Conservation (phyloP, 495 filamentous ascomycete species). For the Diplogelasinospora grovesii region DNA sequence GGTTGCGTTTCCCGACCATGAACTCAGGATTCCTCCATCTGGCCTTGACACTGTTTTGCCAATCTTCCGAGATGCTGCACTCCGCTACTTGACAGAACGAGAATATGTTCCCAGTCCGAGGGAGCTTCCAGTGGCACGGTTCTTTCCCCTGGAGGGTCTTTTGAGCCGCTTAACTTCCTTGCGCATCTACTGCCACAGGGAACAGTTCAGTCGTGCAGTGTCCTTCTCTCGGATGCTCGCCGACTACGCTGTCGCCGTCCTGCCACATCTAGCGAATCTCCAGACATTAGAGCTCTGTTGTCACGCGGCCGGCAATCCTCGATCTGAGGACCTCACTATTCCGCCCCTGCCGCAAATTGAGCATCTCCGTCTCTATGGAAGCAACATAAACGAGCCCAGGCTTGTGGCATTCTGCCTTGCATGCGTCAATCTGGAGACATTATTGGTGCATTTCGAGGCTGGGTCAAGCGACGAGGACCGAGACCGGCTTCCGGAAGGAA, state of each 20-base stretch:
- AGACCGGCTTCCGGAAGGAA: slow-evolving; percentile 23
- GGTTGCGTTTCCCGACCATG: slow-evolving; percentile 24
- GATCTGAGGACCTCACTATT: slow-evolving; percentile 6
- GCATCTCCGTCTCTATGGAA: slow-evolving; percentile 27
- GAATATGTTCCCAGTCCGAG: not conserved
- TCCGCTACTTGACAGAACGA: slow-evolving; percentile 10
- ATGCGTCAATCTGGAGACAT: slow-evolving; percentile 21
- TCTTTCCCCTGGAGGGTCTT: slow-evolving; percentile 13
- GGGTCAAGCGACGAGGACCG: slow-evolving; percentile 24
- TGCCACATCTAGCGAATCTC: slow-evolving; percentile 15
- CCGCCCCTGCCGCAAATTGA: slow-evolving; percentile 24
- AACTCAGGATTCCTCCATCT: slow-evolving; percentile 1
- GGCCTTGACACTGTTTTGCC: slow-evolving; percentile 10
- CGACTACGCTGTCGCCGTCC: slow-evolving; percentile 18
- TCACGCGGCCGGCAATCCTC: slow-evolving; percentile 15
- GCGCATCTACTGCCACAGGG: slow-evolving; percentile 29
- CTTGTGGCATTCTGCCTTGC: slow-evolving; percentile 23
- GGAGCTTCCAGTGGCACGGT: slow-evolving; percentile 7
- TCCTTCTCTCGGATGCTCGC: slow-evolving; percentile 20
- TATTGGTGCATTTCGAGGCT: slow-evolving; percentile 27
- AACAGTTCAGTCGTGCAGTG: slow-evolving; percentile 17
- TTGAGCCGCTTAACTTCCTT: slow-evolving; percentile 17
- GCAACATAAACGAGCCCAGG: slow-evolving; percentile 24
- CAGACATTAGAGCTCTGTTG: slow-evolving; percentile 29
- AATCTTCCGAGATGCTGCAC: slow-evolving; percentile 7